These are phyloP conservation scores for Colletotrichum lindemuthianum DNA, from an alignment of 2,329 filamentous ascomycete genomes.

Conservation along the genomic window DNA sequence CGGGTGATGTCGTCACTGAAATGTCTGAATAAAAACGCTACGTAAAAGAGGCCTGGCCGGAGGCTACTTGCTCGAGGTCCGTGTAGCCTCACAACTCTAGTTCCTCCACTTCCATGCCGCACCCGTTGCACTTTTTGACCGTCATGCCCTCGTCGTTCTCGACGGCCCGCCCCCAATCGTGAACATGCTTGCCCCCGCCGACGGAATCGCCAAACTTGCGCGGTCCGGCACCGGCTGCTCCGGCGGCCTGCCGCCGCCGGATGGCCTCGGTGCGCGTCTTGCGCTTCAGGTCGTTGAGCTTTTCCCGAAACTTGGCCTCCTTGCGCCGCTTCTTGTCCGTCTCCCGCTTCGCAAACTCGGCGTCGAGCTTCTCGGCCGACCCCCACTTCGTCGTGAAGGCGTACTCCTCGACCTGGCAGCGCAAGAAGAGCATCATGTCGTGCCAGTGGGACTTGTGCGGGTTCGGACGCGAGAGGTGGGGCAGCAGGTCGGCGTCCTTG, in stretches of 20 bases:
- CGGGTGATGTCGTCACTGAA: not conserved
- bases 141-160: constrained; percentile 78
- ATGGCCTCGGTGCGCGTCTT: constrained; percentile 93
- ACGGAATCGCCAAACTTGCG: constrained; percentile 82
- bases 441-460: constrained; percentile 97
- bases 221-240: constrained; percentile 59
- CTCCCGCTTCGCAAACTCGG: constrained; percentile 84
- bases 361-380: constrained; percentile 83
- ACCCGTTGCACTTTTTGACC: constrained; percentile 81
- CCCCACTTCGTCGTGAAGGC: constrained; percentile 94
- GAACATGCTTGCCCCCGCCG: constrained; percentile 78
- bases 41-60: not conserved
- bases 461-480: constrained; percentile 89
- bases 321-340: constrained; percentile 84
- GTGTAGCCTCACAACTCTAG: constrained; percentile 64
- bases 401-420: constrained; percentile 94
- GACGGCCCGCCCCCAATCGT: constrained; percentile 83
- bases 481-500: constrained; percentile 86
- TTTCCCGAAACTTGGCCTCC: constrained; percentile 90
- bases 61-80: too few relatives aligned
- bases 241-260: constrained; percentile 72
- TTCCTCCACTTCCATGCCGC: constrained; percentile 83
- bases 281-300: constrained; percentile 90
- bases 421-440: constrained; percentile 97
- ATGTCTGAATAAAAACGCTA: not conserved